Evolutionary conservation across 2,329 filamentous ascomycete genomes (phyloP), one percentile per base, ranked within the genome.

Genomic region (Nigrospora sphaerica): DNA sequence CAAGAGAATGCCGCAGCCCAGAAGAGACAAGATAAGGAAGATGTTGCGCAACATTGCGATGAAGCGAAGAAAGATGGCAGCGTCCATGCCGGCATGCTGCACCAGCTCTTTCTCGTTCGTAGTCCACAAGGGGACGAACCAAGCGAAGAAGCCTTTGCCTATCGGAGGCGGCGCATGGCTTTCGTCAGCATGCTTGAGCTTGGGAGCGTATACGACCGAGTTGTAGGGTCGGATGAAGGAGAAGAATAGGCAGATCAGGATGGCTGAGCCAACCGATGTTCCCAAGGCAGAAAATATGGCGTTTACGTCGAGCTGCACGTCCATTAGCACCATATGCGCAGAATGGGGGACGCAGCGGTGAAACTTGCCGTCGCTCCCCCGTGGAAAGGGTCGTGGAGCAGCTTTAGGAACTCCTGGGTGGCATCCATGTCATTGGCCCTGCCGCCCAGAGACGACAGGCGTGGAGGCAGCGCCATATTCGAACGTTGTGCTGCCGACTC

Each of bases 1-100:
- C 35, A 96, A 82, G 52, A 96, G 74, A 49, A 97, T 80, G 44
- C 73, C 74, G 54, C 88, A 85, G 16, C 87, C 89, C 32, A 95
- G 65, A 7, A 95, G 52, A 28, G 83, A 78, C 46, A 96, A 69
- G 9, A 80, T 68, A 28, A 86, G 61, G 62, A 97, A 95, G 52
- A 97, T 87, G 62, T 95, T 93, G 49, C 93, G 83, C 61, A 88
- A 88, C 93, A 98, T 97, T 54, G 83, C 78, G 42, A 84, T 80
- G 59, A 96, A 91, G 44, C 92, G 84, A 54, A 98, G 72, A 64
- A 98, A 97, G 41, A 98, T 71, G 10, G 87, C 86, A 10, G 91
- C 93, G 67, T 98, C 93, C 71, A 98, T 74, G 42, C 93, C 93
- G 35, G 95, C 83, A 57, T 86, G 82, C n/a, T 86, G 77, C 19